These are phyloP conservation scores for Choiromyces venosus DNA, from an alignment of 495 filamentous ascomycete species.

Conservation along the genomic window DNA sequence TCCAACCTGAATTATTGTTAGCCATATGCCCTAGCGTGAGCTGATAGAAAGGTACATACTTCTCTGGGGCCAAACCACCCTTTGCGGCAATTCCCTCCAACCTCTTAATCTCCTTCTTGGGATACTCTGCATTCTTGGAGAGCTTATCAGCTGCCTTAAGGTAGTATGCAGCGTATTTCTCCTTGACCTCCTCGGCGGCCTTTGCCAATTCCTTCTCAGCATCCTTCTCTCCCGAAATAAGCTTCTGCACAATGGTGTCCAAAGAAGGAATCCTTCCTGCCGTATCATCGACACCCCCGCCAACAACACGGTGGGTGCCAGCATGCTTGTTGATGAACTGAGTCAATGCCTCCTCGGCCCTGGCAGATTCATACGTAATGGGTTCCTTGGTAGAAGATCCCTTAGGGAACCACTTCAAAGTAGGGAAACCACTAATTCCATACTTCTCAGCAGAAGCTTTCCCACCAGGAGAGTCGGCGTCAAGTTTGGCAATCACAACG, in stretches of 20 bases:
- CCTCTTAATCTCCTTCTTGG: conserved; percentile 76
- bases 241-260: conserved; percentile 66
- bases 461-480: conserved; percentile 62
- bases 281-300: conserved; percentile 70
- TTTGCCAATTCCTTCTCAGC: conserved; percentile 63
- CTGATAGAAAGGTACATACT: conserved; percentile 42
- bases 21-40: background rate
- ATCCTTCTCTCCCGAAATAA: conserved; percentile 55
- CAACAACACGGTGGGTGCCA: conserved; percentile 76
- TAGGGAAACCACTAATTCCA: conserved; percentile 80
- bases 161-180: conserved; percentile 92
- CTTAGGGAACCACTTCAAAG: conserved; percentile 95
- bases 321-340: conserved; percentile 82
- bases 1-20: conserved; percentile 53
- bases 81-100: conserved; percentile 75
- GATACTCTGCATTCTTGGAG: conserved; percentile 66
- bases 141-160: conserved; percentile 83
- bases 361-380: conserved; percentile 68
- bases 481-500: conserved; percentile 88
- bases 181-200: conserved; percentile 60
- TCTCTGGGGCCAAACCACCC: conserved; percentile 76
- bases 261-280: conserved; percentile 78
- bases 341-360: conserved; percentile 70
- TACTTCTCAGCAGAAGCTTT: conserved; percentile 65
- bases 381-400: conserved; percentile 61